These are phyloP conservation scores for Coemansia erecta DNA, from an alignment of 192 early-diverging fungal genomes.

Conservation along the genomic window DNA sequence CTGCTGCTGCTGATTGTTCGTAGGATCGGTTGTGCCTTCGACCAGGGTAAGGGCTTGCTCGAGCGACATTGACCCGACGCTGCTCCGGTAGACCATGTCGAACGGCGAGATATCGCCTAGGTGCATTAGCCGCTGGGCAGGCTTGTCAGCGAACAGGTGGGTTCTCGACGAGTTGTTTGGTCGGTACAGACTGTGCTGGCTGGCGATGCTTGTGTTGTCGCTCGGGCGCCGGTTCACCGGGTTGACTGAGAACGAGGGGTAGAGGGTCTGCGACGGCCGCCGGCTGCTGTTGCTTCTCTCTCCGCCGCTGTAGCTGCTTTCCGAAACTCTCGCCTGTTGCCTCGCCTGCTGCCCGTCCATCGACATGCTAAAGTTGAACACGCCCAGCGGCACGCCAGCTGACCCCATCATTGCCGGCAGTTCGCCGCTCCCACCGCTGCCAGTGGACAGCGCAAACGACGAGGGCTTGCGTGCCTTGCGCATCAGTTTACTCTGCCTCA, in stretches of 20 bases:
- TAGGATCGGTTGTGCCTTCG: conserved; percentile 20
- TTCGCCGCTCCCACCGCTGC: conserved; percentile 12
- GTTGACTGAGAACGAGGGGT: neutral
- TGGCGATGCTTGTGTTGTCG: conserved; percentile 18
- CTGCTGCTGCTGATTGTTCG: neutral
- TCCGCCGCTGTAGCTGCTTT: conserved; percentile 4
- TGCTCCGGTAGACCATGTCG: conserved; percentile 28
- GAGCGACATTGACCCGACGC: conserved; percentile 32
- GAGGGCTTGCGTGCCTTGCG: conserved; percentile 19
- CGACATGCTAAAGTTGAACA: conserved; percentile 2
- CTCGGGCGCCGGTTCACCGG: conserved; percentile 9
- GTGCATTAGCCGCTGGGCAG: conserved; percentile 23
- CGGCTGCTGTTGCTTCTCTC: conserved; percentile 9
- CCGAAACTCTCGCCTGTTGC: conserved; percentile 9
- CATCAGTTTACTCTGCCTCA: conserved; percentile 31
- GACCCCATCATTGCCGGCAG: neutral
- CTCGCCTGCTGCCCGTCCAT: neutral
- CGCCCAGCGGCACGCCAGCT: neutral
- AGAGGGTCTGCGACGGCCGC: conserved; percentile 4
- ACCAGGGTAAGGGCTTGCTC: conserved; percentile 41
- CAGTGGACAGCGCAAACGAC: neutral
- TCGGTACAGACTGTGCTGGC: neutral
- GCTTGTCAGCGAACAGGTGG: neutral
- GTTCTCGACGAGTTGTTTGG: neutral
- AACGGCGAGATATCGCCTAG: conserved; percentile 24